Base-by-base conservation (phyloP, 306 rosid species). In the Gastrolobium bilobum region DNA sequence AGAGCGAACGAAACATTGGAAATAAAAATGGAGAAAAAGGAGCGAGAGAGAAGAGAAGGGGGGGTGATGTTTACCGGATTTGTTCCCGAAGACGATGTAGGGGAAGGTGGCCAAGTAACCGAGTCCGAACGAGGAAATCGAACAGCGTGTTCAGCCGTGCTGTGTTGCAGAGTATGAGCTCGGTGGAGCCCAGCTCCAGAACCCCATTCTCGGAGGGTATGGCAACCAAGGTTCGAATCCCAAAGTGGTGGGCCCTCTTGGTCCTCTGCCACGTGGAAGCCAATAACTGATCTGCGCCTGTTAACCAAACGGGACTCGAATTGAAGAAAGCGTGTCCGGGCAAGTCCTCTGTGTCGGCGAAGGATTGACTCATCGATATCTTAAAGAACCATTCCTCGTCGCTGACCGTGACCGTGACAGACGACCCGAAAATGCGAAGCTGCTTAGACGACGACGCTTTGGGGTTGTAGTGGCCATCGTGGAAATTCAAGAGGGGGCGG, bases 341-440 rank as follows among this genome's bases (percentile, higher is more conserved):
- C 29, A 91, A 77, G 10, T 90, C 92, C 5, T 64, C 31, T 46
- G 85, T 90, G 75, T 72, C 59, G 7, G 48, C 59, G 50, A 91
- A 89, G 0, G 87, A 83, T 65, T 87, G 93, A 0, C 89, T 83
- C 97, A 87, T 86, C 3, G 97, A 91, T 5, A 91, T 81, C 8
- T 89, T 73, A 37, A 87, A 91, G 90, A 89, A 89, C 93, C 93
- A 91, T 74, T 91, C 93, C 1, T 93, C 82, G 57, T 91, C 92
- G 5, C 89, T 87, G 3, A 87, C 91, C 46, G 37, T 56, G 14
- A 30, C 7, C 6, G 68, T 1, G 3, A 82, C 4, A 2, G 87
- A 72, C 1, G 92, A 68, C 6, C 93, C 91, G 20, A 89, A 83
- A 58, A 91, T 89, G 7, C 20, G 82, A 56, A 56, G 6, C 7